Conservation (phyloP, 345 rosid species). For the Aquilaria yunnanensis region DNA sequence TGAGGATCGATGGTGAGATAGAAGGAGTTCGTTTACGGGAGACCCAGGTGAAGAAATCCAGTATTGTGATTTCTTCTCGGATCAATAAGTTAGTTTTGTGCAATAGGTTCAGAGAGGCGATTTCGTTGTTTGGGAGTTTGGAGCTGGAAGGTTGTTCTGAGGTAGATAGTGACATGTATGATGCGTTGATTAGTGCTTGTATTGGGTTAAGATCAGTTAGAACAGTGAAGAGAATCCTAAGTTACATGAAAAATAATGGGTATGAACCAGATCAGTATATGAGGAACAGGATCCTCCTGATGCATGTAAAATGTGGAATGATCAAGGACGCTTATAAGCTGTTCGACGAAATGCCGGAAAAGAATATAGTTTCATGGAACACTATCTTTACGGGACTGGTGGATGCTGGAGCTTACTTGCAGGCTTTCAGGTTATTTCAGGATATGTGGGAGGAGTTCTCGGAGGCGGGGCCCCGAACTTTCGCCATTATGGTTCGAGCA, state of each 20-base stretch:
- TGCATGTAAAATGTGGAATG: slow-evolving; percentile 79
- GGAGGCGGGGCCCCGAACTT: slow-evolving; percentile 48
- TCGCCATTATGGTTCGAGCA: slow-evolving; percentile 57
- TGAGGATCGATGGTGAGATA: slow-evolving; percentile 18
- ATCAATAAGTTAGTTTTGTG: slow-evolving; percentile 63
- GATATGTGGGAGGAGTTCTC: slow-evolving; percentile 74
- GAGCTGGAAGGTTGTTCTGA: slow-evolving; percentile 48
- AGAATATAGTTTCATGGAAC: slow-evolving; percentile 58
- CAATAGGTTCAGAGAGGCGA: slow-evolving; percentile 52
- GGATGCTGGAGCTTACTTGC: slow-evolving; percentile 49
- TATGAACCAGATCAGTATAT: slow-evolving; percentile 53
- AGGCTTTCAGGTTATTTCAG: slow-evolving; percentile 59
- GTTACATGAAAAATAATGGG: slow-evolving; percentile 44
- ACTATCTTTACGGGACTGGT: slow-evolving; percentile 55
- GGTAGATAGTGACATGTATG: slow-evolving; percentile 49
- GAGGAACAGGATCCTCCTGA: slow-evolving; percentile 60
- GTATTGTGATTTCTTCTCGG: slow-evolving; percentile 56
- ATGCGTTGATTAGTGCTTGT: slow-evolving; percentile 73
- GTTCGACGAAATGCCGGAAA: slow-evolving; percentile 76
- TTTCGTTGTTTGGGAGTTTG: slow-evolving; percentile 78
- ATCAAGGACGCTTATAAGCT: slow-evolving; percentile 57
- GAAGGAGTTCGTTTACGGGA: slow-evolving; percentile 16
- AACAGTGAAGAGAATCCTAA: slow-evolving; percentile 60
- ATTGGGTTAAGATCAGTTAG: slow-evolving; percentile 60
- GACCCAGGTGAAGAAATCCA: slow-evolving; percentile 32